Conservation (phyloP, 202 grass and related monocot genomes). For the Schoenoplectus tabernaemontani region DNA sequence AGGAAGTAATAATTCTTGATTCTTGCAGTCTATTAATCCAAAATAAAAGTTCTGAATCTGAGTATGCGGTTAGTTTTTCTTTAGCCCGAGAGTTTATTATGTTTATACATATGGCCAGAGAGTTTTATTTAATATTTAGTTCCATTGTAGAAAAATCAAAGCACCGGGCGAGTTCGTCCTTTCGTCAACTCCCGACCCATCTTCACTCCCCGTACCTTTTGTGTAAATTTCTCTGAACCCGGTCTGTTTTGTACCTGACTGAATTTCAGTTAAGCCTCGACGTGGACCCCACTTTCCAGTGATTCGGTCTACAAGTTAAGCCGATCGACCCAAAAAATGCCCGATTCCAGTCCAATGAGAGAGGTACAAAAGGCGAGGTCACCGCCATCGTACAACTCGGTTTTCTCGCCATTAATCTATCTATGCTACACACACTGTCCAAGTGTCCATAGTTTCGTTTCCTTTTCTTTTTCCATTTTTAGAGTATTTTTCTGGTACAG, state of each 20-base stretch:
- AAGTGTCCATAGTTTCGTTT: background rate
- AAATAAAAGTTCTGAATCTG: too few species aligned
- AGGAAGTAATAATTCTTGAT: too few species aligned
- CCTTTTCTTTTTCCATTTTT: constrained; percentile 15
- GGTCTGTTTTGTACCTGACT: background rate
- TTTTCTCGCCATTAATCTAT: constrained; percentile 21
- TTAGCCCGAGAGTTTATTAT: too few species aligned
- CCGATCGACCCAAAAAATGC: background rate
- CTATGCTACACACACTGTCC: background rate
- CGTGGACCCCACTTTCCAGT: background rate
- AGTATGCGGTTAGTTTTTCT: too few species aligned
- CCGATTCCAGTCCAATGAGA: background rate
- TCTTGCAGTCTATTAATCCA: too few species aligned
- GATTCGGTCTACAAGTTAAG: background rate
- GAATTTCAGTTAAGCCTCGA: background rate
- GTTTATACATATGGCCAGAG: too few species aligned
- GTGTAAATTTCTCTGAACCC: background rate
- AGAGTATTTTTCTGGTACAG: constrained; percentile 11
- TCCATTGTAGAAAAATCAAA: too few species aligned
- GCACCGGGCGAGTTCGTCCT: background rate
- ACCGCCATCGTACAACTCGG: constrained; percentile 15
- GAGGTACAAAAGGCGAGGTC: constrained; percentile 17
- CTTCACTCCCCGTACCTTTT: background rate
- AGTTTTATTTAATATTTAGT: too few species aligned
- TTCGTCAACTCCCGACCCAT: background rate